Evolutionary conservation across 306 rosid species (phyloP), one percentile per base, ranked within the genome.

Genomic region (Albizia julibrissin): DNA sequence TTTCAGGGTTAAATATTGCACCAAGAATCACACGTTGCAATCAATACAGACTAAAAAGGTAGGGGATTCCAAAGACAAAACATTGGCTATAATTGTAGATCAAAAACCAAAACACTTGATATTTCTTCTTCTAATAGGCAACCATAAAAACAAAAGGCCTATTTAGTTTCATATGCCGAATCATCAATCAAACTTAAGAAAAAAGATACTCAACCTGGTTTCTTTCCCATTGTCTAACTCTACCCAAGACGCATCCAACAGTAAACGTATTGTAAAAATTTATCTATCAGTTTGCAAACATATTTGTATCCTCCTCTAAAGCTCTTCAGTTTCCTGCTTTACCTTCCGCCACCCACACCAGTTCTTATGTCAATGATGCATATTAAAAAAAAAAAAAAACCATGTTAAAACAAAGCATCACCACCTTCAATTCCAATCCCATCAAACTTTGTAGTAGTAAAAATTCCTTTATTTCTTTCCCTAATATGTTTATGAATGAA

Each of bases 271-370:
- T 13, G 64, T 54, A 56, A 31, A 18, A 19, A 31, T 33, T 56
- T 40, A 79, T 42, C n/a, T 21, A 52, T 24, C 59, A n/a, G 47
- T 27, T 66, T 26, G 43, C 44, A n/a, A 40, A 54, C 34, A 37
- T 34, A 52, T 49, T 75, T 66, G 54, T 26, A 74, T 34, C 43
- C 10, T 49, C n/a, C 42, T 47, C 40, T 47, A 29, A 47, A 64
- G 43, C 62, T 74, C 47, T 31, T 59, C 52, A 54, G 29, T 67
- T 27, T 67, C 69, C 62, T 24, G 47, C 29, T 29, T 68, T 54
- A 82, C n/a, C 69, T 64, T 64, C 71, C 8, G 16, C 58, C 75
- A 42, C 24, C 76, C 62, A 26, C 61, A 40, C 76, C 64, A 81
- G 19, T 5, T 22, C 49, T 75, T 52, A 26, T 64, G 76, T 75